These are phyloP conservation scores for Chloranthus sessilifolius DNA, from an alignment of 164 flowering plant genomes.

Conservation along the genomic window DNA sequence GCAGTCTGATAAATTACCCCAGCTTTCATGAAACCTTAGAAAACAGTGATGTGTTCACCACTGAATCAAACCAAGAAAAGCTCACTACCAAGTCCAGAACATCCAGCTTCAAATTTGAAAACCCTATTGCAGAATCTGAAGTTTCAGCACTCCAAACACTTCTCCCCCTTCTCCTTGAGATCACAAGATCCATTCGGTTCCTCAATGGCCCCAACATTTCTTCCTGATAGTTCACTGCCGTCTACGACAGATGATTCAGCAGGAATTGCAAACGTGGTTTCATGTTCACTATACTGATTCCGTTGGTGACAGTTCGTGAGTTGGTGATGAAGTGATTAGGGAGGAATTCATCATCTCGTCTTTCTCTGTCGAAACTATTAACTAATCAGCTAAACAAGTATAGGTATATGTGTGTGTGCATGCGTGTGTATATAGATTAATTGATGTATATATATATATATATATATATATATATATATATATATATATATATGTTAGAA, in stretches of 20 bases:
- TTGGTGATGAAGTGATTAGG: no score
- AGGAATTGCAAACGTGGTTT: slow-evolving; percentile 3
- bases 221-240: slow-evolving; percentile 1
- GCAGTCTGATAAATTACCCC: neutral
- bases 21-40: slow-evolving; percentile 5
- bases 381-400: no score
- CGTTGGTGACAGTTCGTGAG: no score
- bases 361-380: no score
- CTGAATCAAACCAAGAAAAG: slow-evolving; percentile 5
- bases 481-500: no score
- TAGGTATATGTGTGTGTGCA: no score
- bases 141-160: neutral
- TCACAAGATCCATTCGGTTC: neutral
- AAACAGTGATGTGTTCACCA: no score
- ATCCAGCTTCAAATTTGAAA: slow-evolving; percentile 5
- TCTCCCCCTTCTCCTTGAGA: slow-evolving; percentile 1
- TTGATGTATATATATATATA: no score
- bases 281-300: slow-evolving; percentile 16
- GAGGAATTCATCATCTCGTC: no score
- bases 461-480: no score
- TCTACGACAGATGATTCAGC: slow-evolving; percentile 7
- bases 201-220: slow-evolving; percentile 3
- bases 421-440: no score
- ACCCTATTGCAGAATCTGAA: slow-evolving; percentile 9
- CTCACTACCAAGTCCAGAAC: slow-evolving; percentile 5